Base-by-base conservation (phyloP, 2,329 filamentous ascomycete species). In the Xenoacremonium recifei region DNA sequence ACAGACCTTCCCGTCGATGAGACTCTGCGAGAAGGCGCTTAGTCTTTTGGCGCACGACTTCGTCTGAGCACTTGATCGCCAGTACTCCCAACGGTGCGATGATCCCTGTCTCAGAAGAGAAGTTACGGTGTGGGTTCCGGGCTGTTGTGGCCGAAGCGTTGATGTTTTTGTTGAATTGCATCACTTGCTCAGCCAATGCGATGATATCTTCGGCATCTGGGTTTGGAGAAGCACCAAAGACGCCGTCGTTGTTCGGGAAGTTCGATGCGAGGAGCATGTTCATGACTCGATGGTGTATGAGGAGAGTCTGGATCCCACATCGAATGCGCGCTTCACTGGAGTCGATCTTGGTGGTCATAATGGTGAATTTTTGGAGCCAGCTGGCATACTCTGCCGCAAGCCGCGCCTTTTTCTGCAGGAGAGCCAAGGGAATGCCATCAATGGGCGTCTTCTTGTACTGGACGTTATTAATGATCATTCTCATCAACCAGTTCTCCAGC, bases 21-120 rank as follows among this genome's bases (percentile, higher is more conserved):
- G n/a, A n/a, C n/a, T n/a, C n/a, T n/a, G n/a, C n/a, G n/a, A n/a
- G n/a, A n/a, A n/a, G n/a, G n/a, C n/a, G n/a, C n/a, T n/a, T n/a
- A n/a, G n/a, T n/a, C n/a, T n/a, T n/a, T n/a, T n/a, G n/a, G n/a
- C n/a, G n/a, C n/a, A n/a, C n/a, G n/a, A n/a, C n/a, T n/a, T n/a
- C n/a, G n/a, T n/a, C n/a, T n/a, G n/a, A n/a, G n/a, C n/a, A n/a
- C n/a, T n/a, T n/a, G n/a, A n/a, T n/a, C n/a, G n/a, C n/a, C n/a
- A n/a, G n/a, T n/a, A n/a, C n/a, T n/a, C n/a, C n/a, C n/a, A n/a
- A n/a, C n/a, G n/a, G n/a, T n/a, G n/a, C n/a, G n/a, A n/a, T n/a
- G n/a, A n/a, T n/a, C n/a, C n/a, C 50, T 1, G 47, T 53, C 21
- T 53, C 49, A 5, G 51, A 36, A 0, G 50, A 50, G 3, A 53